Evolutionary conservation across 805 yeast genomes (phyloP).

Genomic region (Candida tibetensis): DNA sequence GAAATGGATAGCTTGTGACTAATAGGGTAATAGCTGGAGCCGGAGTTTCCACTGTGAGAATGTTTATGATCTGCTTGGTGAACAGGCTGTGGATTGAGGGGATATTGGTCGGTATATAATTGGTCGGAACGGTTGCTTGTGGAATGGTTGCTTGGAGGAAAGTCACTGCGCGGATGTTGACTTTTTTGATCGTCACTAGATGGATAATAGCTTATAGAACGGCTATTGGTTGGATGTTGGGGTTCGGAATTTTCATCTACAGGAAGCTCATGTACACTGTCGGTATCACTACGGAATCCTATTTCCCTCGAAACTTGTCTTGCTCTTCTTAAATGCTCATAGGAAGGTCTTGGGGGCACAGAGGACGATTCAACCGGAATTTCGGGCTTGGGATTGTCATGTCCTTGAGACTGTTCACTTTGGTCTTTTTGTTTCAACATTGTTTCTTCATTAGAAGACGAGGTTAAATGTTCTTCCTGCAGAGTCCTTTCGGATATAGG

Average conservation of each 20-base stretch:
- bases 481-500: background rate
- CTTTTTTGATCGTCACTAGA: no score
- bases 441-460: background rate
- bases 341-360: slow-evolving; percentile 27
- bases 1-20: slow-evolving; percentile 1
- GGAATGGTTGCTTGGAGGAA: no score
- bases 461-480: background rate
- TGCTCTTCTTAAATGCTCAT: slow-evolving; percentile 22
- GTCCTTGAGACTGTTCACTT: background rate
- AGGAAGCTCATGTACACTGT: no score
- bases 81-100: background rate
- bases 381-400: background rate
- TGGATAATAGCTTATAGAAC: no score
- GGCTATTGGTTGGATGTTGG: no score
- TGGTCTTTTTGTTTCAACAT: background rate
- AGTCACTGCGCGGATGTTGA: no score
- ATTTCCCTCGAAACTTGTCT: slow-evolving; percentile 18
- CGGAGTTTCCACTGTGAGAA: slow-evolving; percentile 1
- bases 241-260: background rate
- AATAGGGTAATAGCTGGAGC: slow-evolving; percentile 3
- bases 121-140: background rate
- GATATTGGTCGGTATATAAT: background rate
- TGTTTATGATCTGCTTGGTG: slow-evolving; percentile 7
- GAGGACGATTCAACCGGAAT: background rate
- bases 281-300: background rate